Percentiles rank a stretch among this genome's conserved stretches.
Conservation (phyloP, 2,329 filamentous ascomycete genomes). For the Cytospora piceae region DNA sequence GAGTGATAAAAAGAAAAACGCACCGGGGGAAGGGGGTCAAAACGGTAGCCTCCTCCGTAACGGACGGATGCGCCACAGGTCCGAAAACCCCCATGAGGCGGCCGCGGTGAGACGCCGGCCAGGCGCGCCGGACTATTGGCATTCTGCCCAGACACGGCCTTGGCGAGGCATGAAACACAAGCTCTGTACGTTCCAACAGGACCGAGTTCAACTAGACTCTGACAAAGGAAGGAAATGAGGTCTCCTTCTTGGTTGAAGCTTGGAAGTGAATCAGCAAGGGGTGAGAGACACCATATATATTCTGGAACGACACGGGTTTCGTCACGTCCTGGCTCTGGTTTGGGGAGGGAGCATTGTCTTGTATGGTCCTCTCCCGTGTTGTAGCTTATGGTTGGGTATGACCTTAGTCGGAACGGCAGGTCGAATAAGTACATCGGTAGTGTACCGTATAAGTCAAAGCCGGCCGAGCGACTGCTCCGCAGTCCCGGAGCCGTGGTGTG, state of each 20-base stretch:
- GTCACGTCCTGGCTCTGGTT: too few species aligned
- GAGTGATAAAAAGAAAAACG: too few species aligned
- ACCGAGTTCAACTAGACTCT: neutral
- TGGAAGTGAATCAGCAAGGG: too few species aligned
- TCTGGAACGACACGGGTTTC: neutral
- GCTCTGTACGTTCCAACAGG: neutral
- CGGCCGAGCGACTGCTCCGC: neutral
- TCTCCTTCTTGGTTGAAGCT: neutral
- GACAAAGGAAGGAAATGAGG: neutral
- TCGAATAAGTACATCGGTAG: too few species aligned
- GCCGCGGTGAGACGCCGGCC: neutral
- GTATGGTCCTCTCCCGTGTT: too few species aligned
- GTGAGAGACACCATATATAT: neutral
- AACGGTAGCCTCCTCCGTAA: too few species aligned
- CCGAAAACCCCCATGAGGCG: neutral
- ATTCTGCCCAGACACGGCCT: neutral
- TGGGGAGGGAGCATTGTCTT: too few species aligned
- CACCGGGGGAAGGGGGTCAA: too few species aligned
- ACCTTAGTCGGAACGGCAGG: neutral
- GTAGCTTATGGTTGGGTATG: too few species aligned
- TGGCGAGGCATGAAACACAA: neutral
- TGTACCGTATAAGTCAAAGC: neutral
- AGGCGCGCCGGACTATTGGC: neutral
- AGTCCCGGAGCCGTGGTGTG: neutral
- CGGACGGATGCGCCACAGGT: neutral